Evolutionary conservation across 331 rosid genomes (phyloP).

Genomic region (Phaseolus coccineus): DNA sequence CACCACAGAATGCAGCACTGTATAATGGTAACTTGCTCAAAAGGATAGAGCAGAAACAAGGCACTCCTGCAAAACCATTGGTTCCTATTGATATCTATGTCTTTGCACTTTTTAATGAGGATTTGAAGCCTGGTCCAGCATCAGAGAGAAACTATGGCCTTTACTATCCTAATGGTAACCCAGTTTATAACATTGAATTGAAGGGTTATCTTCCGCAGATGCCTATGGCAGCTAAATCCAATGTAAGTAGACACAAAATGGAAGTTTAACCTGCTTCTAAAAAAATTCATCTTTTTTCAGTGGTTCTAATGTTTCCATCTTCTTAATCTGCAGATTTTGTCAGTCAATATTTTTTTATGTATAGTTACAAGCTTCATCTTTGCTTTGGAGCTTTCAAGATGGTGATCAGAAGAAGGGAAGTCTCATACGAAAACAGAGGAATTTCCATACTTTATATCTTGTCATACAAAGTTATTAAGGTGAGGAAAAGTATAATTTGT

Average conservation of each 20-base stretch:
- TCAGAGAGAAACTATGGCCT: conserved; percentile 95
- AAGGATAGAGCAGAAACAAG: conserved; percentile 60
- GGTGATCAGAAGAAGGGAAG: conserved; percentile 33
- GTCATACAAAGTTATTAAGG: conserved; percentile 45
- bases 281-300: not conserved
- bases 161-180: conserved; percentile 79
- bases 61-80: conserved; percentile 79
- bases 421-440: conserved; percentile 32
- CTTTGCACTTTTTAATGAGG: conserved; percentile 90
- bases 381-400: conserved; percentile 44
- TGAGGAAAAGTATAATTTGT: conserved; percentile 38
- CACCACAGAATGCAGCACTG: conserved; percentile 69
- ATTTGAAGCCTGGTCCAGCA: conserved; percentile 75
- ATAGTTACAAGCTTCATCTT: conserved; percentile 41
- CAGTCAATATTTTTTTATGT: conserved; percentile 47
- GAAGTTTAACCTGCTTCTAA: not conserved
- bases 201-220: conserved; percentile 67
- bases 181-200: conserved; percentile 74
- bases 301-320: conserved; percentile 12
- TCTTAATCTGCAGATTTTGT: conserved; percentile 57
- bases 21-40: conserved; percentile 75
- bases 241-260: conserved; percentile 50
- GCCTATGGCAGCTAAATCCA: conserved; percentile 48
- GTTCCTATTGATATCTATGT: conserved; percentile 77
- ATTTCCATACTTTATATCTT: conserved; percentile 34